phyloP scores from a whole-genome alignment of 2,329 filamentous ascomycete genomes.

The Epichloe brachyelytri region DNA sequence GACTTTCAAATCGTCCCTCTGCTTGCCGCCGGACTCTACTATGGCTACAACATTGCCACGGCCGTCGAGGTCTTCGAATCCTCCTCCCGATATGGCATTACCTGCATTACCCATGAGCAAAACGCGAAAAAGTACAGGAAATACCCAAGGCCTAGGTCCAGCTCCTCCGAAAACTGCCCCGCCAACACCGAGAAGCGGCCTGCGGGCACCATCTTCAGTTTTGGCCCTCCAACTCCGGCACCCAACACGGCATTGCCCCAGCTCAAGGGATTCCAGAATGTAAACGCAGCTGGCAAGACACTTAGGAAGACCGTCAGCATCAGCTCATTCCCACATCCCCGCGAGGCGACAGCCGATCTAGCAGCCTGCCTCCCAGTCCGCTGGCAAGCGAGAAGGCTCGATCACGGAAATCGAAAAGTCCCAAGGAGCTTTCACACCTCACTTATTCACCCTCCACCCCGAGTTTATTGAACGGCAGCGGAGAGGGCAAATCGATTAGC shows the following conservation, averaged over 20 bases:
- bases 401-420: constrained; percentile 41
- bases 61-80: constrained; percentile 52
- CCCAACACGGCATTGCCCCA: constrained; percentile 42
- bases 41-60: constrained; percentile 48
- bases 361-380: constrained; percentile 51
- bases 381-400: constrained; percentile 38
- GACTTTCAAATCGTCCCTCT: neutral
- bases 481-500: constrained; percentile 61
- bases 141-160: constrained; percentile 22
- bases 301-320: constrained; percentile 86
- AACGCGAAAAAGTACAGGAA: constrained; percentile 52
- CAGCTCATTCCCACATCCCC: constrained; percentile 89
- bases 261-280: constrained; percentile 39
- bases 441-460: constrained; percentile 43
- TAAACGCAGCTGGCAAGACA: constrained; percentile 51
- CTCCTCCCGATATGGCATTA: constrained; percentile 57
- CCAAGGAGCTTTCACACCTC: constrained; percentile 38
- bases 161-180: constrained; percentile 26
- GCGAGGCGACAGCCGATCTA: constrained; percentile 44
- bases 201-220: constrained; percentile 45
- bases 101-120: constrained; percentile 64
- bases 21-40: neutral
- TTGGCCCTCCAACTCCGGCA: constrained; percentile 38
- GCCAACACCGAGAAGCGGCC: constrained; percentile 41
- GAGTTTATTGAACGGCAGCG: constrained; percentile 67